Evolutionary conservation across 2,329 filamentous ascomycete species (phyloP), one percentile per base, ranked within the genome.

Genomic region (Alternaria brassicicola): DNA sequence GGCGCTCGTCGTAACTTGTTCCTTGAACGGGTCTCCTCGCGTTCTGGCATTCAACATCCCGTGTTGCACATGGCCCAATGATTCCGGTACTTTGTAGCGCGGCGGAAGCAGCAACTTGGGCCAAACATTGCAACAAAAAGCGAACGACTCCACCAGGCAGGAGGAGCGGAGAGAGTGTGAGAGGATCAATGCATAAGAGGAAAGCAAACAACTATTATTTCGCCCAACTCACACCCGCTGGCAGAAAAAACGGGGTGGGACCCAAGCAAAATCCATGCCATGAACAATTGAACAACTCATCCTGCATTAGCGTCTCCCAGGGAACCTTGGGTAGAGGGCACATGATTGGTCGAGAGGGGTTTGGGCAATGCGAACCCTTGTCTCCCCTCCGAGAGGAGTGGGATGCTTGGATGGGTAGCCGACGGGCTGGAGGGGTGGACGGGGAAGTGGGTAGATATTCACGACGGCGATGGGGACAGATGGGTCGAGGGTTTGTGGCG

Each of bases 251-350:
- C 30, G 42, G 63, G 46, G 64, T 63, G 66, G 66, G 62, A 66
- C 60, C 66, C 57, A 62, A 62, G 62, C 53, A 56, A 35, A 63
- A 62, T 66, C 65, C 63, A 66, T 66, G 63, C 63, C 66, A 60
- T 62, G 57, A 64, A 65, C 70, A 71, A 68, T 73, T 72, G 72
- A 69, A 74, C 73, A 76, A 73, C 72, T 73, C 74, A 76, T 73
- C 70, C 61, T 73, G 71, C 74, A 75, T 76, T 76, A 76, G 74
- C 72, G 72, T 55, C 52, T 66, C 46, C 67, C 67, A 70, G 68
- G 69, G 60, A 68, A 70, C 62, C 58, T 52, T 61, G 30, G 42
- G n/a, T 23, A 48, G 49, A 15, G 8, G 60, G 19, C 33, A 6
- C 46, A 43, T 71, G 50, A 75, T 75, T 75, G 67, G 71, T 8